These are phyloP conservation scores for Elsinoe australis DNA, from an alignment of 2,329 filamentous ascomycete genomes.

Conservation along the genomic window DNA sequence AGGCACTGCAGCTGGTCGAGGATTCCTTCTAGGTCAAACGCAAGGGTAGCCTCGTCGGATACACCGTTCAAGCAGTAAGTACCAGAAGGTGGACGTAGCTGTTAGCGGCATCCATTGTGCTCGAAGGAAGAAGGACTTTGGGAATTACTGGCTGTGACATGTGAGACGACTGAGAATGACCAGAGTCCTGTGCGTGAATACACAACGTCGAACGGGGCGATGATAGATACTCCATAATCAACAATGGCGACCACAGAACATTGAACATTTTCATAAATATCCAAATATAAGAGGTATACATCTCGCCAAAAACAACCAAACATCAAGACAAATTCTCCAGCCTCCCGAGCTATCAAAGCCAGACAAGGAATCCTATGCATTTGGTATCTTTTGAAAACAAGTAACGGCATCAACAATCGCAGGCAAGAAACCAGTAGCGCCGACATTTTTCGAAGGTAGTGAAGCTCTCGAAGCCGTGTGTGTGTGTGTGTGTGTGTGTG, in stretches of 20 bases:
- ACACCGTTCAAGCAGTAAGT: background rate
- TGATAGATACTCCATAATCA: too few relatives aligned
- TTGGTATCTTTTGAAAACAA: background rate
- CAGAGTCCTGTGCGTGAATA: background rate
- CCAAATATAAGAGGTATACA: background rate
- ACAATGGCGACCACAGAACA: too few relatives aligned
- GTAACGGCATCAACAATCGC: background rate
- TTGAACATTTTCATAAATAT: too few relatives aligned
- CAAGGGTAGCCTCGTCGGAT: too few relatives aligned
- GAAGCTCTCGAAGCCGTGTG: constrained; percentile 3
- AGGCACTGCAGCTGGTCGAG: too few relatives aligned
- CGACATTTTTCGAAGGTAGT: background rate
- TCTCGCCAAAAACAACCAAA: background rate
- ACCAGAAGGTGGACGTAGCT: too few relatives aligned
- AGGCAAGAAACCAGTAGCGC: background rate
- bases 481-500: background rate
- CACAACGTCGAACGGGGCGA: too few relatives aligned
- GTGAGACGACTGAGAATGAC: background rate
- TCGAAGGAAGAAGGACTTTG: too few relatives aligned
- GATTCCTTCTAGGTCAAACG: too few relatives aligned
- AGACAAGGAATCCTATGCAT: too few relatives aligned
- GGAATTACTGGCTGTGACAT: background rate
- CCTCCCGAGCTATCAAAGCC: background rate
- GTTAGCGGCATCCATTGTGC: too few relatives aligned
- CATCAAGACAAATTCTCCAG: background rate